A percentile compares a stretch with the other conserved stretches of the same genome.
Evolutionary conservation across 805 yeast species (phyloP).

Genomic region (Candida patagonica): DNA sequence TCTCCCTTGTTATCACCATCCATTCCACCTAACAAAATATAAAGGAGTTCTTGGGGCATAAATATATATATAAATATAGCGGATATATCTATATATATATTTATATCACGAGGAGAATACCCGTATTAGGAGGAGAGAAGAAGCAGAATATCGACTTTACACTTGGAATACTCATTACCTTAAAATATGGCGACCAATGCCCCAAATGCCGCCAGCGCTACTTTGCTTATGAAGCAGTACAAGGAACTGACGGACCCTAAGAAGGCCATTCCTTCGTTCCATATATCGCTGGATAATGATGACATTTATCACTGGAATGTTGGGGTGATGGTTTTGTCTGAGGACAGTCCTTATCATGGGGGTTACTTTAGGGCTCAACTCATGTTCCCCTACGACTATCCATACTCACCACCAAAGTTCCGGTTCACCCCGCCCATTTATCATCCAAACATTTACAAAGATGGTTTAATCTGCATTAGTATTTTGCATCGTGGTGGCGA

Average conservation of each 20-base stretch:
- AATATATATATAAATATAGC: too few species aligned
- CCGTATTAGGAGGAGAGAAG: too few species aligned
- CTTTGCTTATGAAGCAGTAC: constrained; percentile 84
- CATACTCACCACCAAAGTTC: constrained; percentile 87
- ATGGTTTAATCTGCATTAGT: constrained; percentile 87
- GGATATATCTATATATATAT: too few species aligned
- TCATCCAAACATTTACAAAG: constrained; percentile 92
- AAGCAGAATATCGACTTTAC: too few species aligned
- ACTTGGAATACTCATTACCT: not conserved
- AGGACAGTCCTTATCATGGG: constrained; percentile 86
- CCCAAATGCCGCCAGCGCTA: constrained; percentile 25
- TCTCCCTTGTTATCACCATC: too few species aligned
- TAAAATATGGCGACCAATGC: not conserved
- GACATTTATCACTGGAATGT: constrained; percentile 66
- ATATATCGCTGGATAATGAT: constrained; percentile 57
- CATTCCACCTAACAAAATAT: too few species aligned
- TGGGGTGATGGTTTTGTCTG: constrained; percentile 85
- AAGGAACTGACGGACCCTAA: constrained; percentile 90
- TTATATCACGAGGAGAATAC: too few species aligned
- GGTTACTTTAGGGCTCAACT: constrained; percentile 92
- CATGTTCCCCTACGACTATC: constrained; percentile 87
- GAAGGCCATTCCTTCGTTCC: constrained; percentile 64
- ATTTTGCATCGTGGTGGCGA: constrained; percentile 90
- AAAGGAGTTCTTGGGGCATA: too few species aligned
- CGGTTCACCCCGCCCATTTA: constrained; percentile 87